These are phyloP conservation scores for Fusarium sp. DNA, from an alignment of 2,329 filamentous ascomycete genomes.

Conservation along the genomic window DNA sequence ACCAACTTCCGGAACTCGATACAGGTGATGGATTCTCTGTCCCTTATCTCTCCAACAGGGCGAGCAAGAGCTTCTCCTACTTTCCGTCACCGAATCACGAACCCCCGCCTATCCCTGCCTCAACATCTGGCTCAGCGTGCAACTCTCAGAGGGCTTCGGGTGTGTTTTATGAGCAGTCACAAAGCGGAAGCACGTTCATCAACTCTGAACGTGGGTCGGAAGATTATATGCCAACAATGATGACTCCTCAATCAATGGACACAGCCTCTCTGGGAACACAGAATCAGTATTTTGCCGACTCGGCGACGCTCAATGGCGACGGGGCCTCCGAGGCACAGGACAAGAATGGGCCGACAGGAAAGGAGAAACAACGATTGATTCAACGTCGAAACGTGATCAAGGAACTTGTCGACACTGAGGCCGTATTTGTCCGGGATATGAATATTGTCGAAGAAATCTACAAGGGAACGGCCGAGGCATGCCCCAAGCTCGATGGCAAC, in stretches of 20 bases:
- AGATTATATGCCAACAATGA: constrained; percentile 53
- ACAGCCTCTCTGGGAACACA: constrained; percentile 55
- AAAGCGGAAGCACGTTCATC: constrained; percentile 52
- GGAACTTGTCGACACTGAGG: constrained; percentile 91
- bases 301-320: constrained; percentile 51
- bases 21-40: constrained; percentile 60
- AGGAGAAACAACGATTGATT: constrained; percentile 74
- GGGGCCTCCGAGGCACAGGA: constrained; percentile 48
- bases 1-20: constrained; percentile 60
- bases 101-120: constrained; percentile 58
- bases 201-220: constrained; percentile 57
- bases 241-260: constrained; percentile 57
- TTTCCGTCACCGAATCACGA: constrained; percentile 58
- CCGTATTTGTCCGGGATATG: constrained; percentile 91
- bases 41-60: constrained; percentile 53
- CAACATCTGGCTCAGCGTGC: constrained; percentile 48
- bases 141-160: constrained; percentile 55
- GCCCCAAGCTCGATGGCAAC: constrained; percentile 77
- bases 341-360: constrained; percentile 54
- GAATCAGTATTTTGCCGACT: constrained; percentile 51
- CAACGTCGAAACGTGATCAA: constrained; percentile 87
- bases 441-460: constrained; percentile 98
- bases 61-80: constrained; percentile 43
- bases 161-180: constrained; percentile 51
- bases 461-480: constrained; percentile 87